Percentiles rank a stretch among this genome's conserved stretches.
Conservation (phyloP, 1,284 basidiomycete species). For the Heterobasidion irregulare region DNA sequence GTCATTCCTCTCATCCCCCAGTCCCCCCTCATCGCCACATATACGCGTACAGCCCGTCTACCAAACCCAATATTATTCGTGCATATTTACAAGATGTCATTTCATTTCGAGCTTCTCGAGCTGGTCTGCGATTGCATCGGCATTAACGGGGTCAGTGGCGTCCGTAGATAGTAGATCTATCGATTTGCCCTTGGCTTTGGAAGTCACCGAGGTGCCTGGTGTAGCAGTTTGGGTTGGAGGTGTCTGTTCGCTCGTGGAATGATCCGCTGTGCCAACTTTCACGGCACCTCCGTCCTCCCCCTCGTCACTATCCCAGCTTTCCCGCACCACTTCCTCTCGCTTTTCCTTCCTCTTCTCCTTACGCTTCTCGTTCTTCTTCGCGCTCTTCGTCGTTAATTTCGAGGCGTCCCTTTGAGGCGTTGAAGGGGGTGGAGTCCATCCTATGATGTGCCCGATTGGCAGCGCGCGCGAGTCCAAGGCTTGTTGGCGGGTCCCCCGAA, state of each 20-base stretch:
- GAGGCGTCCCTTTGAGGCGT: conserved; percentile 9
- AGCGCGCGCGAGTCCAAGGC: conserved; percentile 56
- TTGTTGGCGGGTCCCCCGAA: conserved; percentile 69
- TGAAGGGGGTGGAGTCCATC: conserved; percentile 54
- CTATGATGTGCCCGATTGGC: conserved; percentile 72
- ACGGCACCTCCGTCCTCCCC: conserved; percentile 25
- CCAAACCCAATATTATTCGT: not conserved
- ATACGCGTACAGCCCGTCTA: not conserved
- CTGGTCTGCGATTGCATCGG: conserved; percentile 30
- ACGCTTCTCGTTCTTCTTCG: conserved; percentile 76
- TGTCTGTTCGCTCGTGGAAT: not conserved
- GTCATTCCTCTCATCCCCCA: not conserved
- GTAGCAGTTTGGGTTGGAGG: conserved; percentile 2
- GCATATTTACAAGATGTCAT: conserved; percentile 10
- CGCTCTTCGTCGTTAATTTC: conserved; percentile 38
- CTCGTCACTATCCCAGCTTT: conserved; percentile 75
- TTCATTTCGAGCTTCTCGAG: conserved; percentile 35
- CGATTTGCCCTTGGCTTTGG: too few relatives aligned
- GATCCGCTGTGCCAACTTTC: not conserved
- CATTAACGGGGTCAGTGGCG: conserved; percentile 8
- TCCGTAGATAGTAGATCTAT: not conserved
- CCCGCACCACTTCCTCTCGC: conserved; percentile 40
- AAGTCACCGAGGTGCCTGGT: too few relatives aligned
- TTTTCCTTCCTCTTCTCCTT: conserved; percentile 59
- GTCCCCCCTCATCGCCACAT: not conserved